These are phyloP conservation scores for Mycena latifolia DNA, from an alignment of 768 basidiomycete species.

Conservation along the genomic window DNA sequence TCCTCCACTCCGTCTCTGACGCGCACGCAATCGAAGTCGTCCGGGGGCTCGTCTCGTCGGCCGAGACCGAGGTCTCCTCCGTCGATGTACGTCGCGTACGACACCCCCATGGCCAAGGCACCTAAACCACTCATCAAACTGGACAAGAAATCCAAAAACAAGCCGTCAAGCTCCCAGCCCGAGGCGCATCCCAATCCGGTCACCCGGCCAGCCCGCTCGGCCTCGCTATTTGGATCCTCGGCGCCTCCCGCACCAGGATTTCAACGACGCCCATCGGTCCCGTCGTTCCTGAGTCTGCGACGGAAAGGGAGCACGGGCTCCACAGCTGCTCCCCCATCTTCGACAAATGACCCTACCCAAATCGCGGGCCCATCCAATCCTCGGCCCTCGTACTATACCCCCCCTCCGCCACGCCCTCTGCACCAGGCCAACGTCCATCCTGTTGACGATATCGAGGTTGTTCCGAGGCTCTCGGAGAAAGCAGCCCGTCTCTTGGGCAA, in stretches of 20 bases:
- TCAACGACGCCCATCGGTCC: constrained; percentile 7
- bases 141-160: constrained; percentile 29
- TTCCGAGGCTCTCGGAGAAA: constrained; percentile 5
- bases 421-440: constrained; percentile 31
- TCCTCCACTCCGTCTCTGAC: constrained; percentile 12
- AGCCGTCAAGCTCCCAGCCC: background rate
- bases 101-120: constrained; percentile 4
- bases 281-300: constrained; percentile 20
- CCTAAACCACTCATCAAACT: constrained; percentile 33
- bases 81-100: constrained; percentile 35
- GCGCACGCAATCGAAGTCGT: constrained; percentile 4
- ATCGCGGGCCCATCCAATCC: background rate
- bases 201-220: background rate
- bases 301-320: background rate
- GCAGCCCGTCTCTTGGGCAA: constrained; percentile 24
- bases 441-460: constrained; percentile 11
- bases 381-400: background rate
- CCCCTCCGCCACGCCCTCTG: background rate
- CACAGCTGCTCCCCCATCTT: background rate
- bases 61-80: constrained; percentile 29
- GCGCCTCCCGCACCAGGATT: background rate
- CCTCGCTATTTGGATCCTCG: background rate
- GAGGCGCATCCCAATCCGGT: constrained; percentile 1
- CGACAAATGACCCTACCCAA: background rate
- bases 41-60: constrained; percentile 7